Evolutionary conservation across 768 basidiomycete genomes (phyloP), one percentile per base, ranked within the genome.

Genomic region (Hypholoma fasciculare): DNA sequence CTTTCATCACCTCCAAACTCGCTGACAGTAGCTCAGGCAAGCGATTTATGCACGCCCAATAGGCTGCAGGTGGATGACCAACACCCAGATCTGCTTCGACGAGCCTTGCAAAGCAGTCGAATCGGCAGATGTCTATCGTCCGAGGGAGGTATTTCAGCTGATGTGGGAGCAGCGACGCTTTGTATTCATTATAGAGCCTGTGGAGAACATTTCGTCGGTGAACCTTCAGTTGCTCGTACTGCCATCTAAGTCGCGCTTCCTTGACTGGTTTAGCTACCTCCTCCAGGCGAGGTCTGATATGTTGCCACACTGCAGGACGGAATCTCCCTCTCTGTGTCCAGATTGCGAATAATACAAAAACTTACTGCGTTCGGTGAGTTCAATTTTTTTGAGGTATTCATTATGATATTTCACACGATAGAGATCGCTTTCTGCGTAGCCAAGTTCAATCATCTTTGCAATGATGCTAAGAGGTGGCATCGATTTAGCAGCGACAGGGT

Each of bases 341-440:
- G 14, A 39, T 40, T 7, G 19, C 11, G n/a, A 17, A 8, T 14
- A 17, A 38, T 20, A 39, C 16, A 17, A 17, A n/a, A 20, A 37
- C 49, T 2, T 58, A 74, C 73, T 61, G 19, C 65, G 65, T 20
- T 70, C 68, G 4, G 70, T 72, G 17, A 74, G 63, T 19, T 59
- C 58, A 7, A 56, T 40, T 4, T 48, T 12, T 30, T 57, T 56
- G 20, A 39, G 27, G 34, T 52, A 58, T 34, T 49, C 57, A 16
- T 37, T 40, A 37, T 38, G 44, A 4, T 27, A 8, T 23, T 49
- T 19, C 7, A 52, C 34, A n/a, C 4, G 7, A 7, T 1, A 13
- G 6, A 58, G 19, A 14, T 61, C 61, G 6, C 30, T 34, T 36
- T 49, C 30, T 16, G 40, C 19, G 34, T 61, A 61, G 34, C 61